Conservation (phyloP, 306 rosid species). For the Geum urbanum region DNA sequence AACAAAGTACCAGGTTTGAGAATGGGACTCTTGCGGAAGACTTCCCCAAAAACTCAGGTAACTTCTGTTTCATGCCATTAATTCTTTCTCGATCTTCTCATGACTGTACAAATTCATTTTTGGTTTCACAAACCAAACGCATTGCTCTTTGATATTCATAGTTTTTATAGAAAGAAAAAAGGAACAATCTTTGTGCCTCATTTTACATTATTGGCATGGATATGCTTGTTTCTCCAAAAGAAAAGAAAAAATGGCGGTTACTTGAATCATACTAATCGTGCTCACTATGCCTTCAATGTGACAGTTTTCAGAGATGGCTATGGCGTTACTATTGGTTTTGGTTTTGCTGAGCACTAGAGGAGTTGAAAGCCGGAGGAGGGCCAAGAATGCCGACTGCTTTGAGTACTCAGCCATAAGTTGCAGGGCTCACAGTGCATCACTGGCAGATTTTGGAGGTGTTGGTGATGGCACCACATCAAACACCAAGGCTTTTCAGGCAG, state of each 20-base stretch:
- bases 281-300: neutral
- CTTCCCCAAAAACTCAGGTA: slow-evolving; percentile 18
- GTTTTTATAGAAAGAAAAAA: neutral
- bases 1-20: slow-evolving; percentile 13
- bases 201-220: neutral
- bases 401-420: slow-evolving; percentile 62
- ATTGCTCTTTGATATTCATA: neutral
- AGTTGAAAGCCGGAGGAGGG: slow-evolving; percentile 44
- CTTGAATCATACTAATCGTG: neutral
- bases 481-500: slow-evolving; percentile 61
- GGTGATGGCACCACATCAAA: slow-evolving; percentile 73
- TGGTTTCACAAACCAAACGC: neutral
- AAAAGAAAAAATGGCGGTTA: neutral
- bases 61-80: neutral
- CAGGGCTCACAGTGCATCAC: slow-evolving; percentile 61
- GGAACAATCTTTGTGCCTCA: neutral
- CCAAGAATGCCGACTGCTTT: slow-evolving; percentile 15
- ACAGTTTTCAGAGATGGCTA: slow-evolving; percentile 16
- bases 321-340: slow-evolving; percentile 7
- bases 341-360: slow-evolving; percentile 34
- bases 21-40: neutral
- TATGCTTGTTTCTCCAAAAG: neutral
- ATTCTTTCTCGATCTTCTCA: neutral
- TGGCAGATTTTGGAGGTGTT: slow-evolving; percentile 70
- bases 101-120: neutral